Conservation (phyloP, 331 rosid genomes). For the Dryas integrifolia region DNA sequence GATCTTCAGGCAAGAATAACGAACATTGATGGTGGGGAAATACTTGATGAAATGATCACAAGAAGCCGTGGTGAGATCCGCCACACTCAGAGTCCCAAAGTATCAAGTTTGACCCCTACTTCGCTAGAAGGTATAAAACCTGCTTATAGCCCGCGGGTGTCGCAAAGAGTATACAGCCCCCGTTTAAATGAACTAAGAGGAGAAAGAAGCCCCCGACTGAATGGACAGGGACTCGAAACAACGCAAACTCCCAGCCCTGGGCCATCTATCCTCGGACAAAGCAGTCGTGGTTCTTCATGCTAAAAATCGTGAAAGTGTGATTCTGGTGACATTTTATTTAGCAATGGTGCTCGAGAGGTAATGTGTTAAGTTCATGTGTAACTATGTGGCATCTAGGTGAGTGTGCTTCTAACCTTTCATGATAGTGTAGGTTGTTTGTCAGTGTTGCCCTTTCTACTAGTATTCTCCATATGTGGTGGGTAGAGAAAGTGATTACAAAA, state of each 20-base stretch:
- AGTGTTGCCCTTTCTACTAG: neutral
- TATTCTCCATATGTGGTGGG: slow-evolving; percentile 18
- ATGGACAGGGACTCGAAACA: slow-evolving; percentile 37
- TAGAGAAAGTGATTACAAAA: slow-evolving; percentile 20
- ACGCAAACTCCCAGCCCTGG: slow-evolving; percentile 51
- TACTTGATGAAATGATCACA: slow-evolving; percentile 86
- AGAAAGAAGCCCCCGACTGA: slow-evolving; percentile 45
- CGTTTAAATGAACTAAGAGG: slow-evolving; percentile 53
- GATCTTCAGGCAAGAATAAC: slow-evolving; percentile 48
- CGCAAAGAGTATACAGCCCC: slow-evolving; percentile 52
- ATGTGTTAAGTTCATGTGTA: slow-evolving; percentile 20
- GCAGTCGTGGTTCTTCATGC: slow-evolving; percentile 39
- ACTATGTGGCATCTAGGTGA: slow-evolving; percentile 23
- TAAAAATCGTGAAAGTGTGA: slow-evolving; percentile 22
- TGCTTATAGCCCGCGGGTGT: slow-evolving; percentile 51
- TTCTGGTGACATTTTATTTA: slow-evolving; percentile 24
- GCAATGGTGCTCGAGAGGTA: slow-evolving; percentile 62
- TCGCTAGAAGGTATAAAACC: slow-evolving; percentile 51
- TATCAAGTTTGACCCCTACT: slow-evolving; percentile 70
- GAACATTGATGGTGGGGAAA: slow-evolving; percentile 62
- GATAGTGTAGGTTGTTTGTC: slow-evolving; percentile 10
- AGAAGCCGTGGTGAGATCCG: slow-evolving; percentile 95
- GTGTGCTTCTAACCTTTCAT: slow-evolving; percentile 24
- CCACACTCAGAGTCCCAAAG: slow-evolving; percentile 62
- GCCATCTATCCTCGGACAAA: slow-evolving; percentile 41